A percentile compares a stretch with the other conserved stretches of the same genome.
These are phyloP conservation scores for Solanum peruvianum DNA, from an alignment of 257 asterid species.

Conservation along the genomic window DNA sequence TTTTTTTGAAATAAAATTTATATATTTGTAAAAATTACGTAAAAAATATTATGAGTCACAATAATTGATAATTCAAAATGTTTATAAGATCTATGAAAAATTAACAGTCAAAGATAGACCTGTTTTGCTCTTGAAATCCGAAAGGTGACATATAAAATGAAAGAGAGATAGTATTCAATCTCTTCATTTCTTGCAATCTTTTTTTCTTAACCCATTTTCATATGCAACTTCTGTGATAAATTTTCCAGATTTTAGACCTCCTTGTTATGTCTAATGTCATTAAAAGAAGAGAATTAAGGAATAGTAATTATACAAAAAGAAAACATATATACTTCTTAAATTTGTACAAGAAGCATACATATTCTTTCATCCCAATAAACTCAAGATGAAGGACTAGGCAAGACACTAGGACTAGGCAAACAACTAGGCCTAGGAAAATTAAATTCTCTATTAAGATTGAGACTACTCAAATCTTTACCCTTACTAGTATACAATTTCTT, in stretches of 20 bases:
- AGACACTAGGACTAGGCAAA: conserved; percentile 67
- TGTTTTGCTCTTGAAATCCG: too few relatives aligned
- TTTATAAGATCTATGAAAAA: too few relatives aligned
- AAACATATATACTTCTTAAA: neutral
- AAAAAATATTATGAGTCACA: too few relatives aligned
- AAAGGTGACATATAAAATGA: too few relatives aligned
- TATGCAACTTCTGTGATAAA: neutral
- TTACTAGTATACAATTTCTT: conserved; percentile 48
- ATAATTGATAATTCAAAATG: too few relatives aligned
- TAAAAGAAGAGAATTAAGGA: neutral
- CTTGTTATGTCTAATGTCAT: neutral
- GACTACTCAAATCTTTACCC: conserved; percentile 36
- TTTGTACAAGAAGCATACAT: conserved; percentile 1
- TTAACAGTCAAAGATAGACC: too few relatives aligned
- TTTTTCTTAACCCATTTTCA: neutral
- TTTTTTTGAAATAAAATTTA: too few relatives aligned
- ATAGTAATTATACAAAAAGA: neutral
- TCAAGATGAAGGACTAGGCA: conserved; percentile 72
- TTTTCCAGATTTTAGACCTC: neutral
- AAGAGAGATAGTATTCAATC: neutral
- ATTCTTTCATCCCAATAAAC: neutral
- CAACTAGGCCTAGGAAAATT: conserved; percentile 15
- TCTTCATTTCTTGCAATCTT: neutral
- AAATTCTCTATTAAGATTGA: conserved; percentile 26
- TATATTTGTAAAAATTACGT: too few relatives aligned